Evolutionary conservation across 768 basidiomycete species (phyloP), one percentile per base, ranked within the genome.

Genomic region (Boletus coccyginus): DNA sequence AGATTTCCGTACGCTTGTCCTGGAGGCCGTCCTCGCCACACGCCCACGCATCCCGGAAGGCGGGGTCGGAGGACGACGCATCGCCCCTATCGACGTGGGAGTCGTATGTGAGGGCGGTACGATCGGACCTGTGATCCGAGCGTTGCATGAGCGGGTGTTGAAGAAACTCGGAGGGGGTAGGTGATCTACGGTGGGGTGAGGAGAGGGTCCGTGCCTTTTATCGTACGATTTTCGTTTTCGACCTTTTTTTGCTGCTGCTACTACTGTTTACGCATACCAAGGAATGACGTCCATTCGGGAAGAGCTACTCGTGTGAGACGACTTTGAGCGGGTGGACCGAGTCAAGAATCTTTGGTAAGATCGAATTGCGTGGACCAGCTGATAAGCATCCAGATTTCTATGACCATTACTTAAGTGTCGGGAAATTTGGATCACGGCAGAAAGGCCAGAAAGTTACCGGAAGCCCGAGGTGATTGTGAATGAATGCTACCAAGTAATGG

Each of bases 71-170:
- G 36, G 72, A 56, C 68, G 60, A 36, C 76, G 77, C 21, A 74
- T 88, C 50, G 82, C 82, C 7, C 73, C 80, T 0, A 72, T 90
- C 48, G 82, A 84, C 52, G 74, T 85, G 5, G 88, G 88, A 1
- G 73, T 88, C 1, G 74, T 90, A 5, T 90, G 88, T 61, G 79
- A 81, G 38, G 73, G 78, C 7, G 60, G 58, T 27, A 69, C 75
- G 33, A 79, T 87, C 7, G 71, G 75, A 29, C 70, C 74, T 21
- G 69, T 88, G 17, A 75, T 76, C 17, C 74, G 77, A 58, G 75
- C 75, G 32, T 70, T 90, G 56, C 81, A 87, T 61, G 60, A 74
- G 41, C 78, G 76, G 57, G 75, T 86, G 54, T 48, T 73, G 57
- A 69, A 54, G 56, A 70, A 62, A 32, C 61, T 70, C 3, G 60